Conservation (phyloP, 495 filamentous ascomycete species). For the Annulohypoxylon moriforme region DNA sequence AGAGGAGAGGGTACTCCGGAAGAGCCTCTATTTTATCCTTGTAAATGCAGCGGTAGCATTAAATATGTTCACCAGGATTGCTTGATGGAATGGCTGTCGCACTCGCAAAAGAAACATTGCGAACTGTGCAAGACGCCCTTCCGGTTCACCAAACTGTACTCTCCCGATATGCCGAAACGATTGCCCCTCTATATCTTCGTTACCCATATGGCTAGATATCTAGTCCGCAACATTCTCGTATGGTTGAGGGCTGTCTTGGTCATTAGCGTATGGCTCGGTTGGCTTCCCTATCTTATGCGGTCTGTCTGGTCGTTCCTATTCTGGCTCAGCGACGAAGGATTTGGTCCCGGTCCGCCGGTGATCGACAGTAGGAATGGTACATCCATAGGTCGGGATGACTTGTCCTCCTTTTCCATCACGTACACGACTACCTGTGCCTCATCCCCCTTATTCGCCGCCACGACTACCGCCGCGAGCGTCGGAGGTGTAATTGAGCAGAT, state of each 20-base stretch:
- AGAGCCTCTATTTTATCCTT: conserved; percentile 95
- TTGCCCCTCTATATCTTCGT: conserved; percentile 84
- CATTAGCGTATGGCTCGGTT: conserved; percentile 84
- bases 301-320: conserved; percentile 92
- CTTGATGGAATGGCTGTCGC: conserved; percentile 96
- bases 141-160: conserved; percentile 96
- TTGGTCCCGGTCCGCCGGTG: conserved; percentile 60
- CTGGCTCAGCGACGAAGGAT: conserved; percentile 94
- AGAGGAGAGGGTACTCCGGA: conserved; percentile 84
- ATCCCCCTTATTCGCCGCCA: conserved; percentile 56
- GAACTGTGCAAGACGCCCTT: conserved; percentile 99
- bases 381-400: conserved; percentile 7
- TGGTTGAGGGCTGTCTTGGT: conserved; percentile 85
- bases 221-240: conserved; percentile 73
- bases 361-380: conserved; percentile 41
- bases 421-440: conserved; percentile 55
- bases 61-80: conserved; percentile 98
- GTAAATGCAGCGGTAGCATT: conserved; percentile 98
- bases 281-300: conserved; percentile 90
- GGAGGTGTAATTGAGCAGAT: conserved; percentile 47
- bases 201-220: conserved; percentile 77
- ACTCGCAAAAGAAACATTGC: conserved; percentile 99
- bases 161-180: conserved; percentile 86
- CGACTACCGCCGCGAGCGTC: conserved; percentile 50
- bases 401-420: conserved; percentile 33